These are phyloP conservation scores for Exophiala aquamarina DNA, from an alignment of 2,329 filamentous ascomycete genomes.

Conservation along the genomic window DNA sequence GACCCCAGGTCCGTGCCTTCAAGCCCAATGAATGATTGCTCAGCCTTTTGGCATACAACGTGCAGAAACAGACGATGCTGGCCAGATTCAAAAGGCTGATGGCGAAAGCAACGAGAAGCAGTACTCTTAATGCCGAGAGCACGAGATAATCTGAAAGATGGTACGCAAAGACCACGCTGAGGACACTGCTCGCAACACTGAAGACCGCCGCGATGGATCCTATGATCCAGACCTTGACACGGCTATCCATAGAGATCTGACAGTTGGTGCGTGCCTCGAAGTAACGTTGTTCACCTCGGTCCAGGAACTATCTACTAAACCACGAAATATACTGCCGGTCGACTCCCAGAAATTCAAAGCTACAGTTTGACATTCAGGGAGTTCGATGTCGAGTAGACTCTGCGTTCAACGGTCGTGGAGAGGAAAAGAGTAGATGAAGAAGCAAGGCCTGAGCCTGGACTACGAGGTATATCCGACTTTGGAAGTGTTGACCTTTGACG, in stretches of 20 bases:
- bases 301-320: no score
- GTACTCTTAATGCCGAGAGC: constrained; percentile 16
- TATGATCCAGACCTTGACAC: constrained; percentile 22
- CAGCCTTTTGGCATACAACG: constrained; percentile 16
- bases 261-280: constrained; percentile 5
- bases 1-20: constrained; percentile 13
- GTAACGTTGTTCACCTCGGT: background rate
- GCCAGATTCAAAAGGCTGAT: constrained; percentile 19
- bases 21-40: constrained; percentile 11
- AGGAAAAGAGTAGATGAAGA: background rate
- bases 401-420: background rate
- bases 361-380: constrained; percentile 10
- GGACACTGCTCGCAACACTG: constrained; percentile 19
- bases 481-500: constrained; percentile 13
- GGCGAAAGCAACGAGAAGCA: constrained; percentile 24
- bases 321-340: background rate
- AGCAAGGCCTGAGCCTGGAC: background rate
- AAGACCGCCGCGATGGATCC: constrained; percentile 19
- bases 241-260: constrained; percentile 20
- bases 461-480: no score
- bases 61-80: constrained; percentile 17
- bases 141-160: constrained; percentile 7
- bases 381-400: background rate
- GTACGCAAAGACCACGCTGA: constrained; percentile 24
- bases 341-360: constrained; percentile 1